Evolutionary conservation across 352 stramenopile genomes (phyloP), one percentile per base, ranked within the genome.

Genomic region (Phytophthora agathidicida): DNA sequence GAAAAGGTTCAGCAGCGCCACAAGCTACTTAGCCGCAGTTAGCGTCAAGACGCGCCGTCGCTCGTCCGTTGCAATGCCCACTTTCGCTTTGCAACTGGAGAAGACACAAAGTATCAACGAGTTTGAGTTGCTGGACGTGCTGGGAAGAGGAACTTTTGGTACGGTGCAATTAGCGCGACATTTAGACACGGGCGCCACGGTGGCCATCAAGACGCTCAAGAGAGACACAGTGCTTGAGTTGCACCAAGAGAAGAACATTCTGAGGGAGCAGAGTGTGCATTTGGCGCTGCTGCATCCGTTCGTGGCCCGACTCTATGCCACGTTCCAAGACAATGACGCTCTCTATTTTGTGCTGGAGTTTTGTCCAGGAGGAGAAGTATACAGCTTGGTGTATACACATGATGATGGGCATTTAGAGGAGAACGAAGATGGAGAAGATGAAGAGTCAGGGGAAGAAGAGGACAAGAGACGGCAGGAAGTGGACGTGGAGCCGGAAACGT

Each of bases 331-430:
- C 57, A 50, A 58, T 8, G 44, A 86, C 11, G 81, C 81, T 20
- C 54, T 94, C 27, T 95, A 90, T 45, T 88, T 93, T 30, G 77
- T 93, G 37, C 36, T 93, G 33, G 83, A 91, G 67, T 91, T 83
- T 39, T 89, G 77, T 46, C 70, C 83, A 13, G 83, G 83, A 28
- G 83, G 80, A 36, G 83, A 92, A 42, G 30, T 90, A n/a, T 98
- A 96, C 61, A 94, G 91, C 47, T 83, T 98, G 39, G 80, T 97
- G 42, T 85, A 92, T 62, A 65, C 55, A 7, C 60, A 71, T 28
- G 59, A 73, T 23, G 63, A 79, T n/a, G 55, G 58, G 2, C 60
- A 68, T 48, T 41, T 66, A 11, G 63, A 73, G 33, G 50, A 70
- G n/a, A 46, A 41, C 10, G 44, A 62, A 5, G 56, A 64, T 7